These are phyloP conservation scores for Rubroshorea leprosula DNA, from an alignment of 345 rosid genomes.

Conservation along the genomic window DNA sequence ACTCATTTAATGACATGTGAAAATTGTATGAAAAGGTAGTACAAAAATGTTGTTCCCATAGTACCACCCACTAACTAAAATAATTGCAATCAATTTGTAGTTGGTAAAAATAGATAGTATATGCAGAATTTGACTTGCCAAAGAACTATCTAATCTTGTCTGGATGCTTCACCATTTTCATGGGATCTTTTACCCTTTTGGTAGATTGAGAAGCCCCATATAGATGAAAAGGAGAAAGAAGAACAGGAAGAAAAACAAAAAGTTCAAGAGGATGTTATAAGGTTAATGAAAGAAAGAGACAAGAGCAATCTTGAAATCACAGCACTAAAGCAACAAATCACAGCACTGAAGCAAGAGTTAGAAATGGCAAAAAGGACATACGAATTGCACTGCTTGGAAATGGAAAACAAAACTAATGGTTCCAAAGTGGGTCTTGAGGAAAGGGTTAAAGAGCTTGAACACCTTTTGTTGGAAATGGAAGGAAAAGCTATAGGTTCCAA, in stretches of 20 bases:
- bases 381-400: conserved; percentile 40
- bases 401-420: conserved; percentile 53
- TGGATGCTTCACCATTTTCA: not conserved
- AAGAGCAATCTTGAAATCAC: conserved; percentile 29
- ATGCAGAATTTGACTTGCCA: too few species aligned
- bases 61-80: too few species aligned
- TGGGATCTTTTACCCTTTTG: not conserved
- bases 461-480: conserved; percentile 16
- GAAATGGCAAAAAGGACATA: conserved; percentile 39
- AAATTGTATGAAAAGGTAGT: too few species aligned
- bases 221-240: too few species aligned
- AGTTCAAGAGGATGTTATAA: conserved; percentile 35
- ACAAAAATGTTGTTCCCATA: too few species aligned
- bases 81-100: too few species aligned
- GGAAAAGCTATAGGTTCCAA: not conserved
- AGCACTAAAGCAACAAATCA: conserved; percentile 30
- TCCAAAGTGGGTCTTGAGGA: conserved; percentile 37
- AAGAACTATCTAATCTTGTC: not conserved
- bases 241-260: conserved; percentile 20
- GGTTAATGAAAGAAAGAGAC: conserved; percentile 33
- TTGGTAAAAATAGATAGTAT: too few species aligned
- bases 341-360: conserved; percentile 39
- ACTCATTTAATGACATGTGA: too few species aligned
- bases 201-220: conserved; percentile 4
- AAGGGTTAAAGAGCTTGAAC: conserved; percentile 48